Percentiles rank a stretch among this genome's conserved stretches.
Evolutionary conservation across 306 rosid species (phyloP).

Genomic region (Calophaca sinica): DNA sequence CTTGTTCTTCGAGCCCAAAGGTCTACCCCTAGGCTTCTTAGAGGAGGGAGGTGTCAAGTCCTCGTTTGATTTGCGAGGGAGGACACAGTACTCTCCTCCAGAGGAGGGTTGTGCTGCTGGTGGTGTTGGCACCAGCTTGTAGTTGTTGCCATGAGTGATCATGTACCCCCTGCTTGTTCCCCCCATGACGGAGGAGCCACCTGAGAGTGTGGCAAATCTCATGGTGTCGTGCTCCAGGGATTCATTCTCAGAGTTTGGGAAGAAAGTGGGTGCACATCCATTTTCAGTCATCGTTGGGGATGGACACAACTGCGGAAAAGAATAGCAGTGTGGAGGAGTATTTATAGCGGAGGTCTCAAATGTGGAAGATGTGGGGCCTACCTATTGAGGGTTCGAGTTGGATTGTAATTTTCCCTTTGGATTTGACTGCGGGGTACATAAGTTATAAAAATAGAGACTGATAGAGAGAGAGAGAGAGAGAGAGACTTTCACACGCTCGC

Average conservation of each 20-base stretch:
- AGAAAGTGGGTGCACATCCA: neutral
- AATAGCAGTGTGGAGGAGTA: neutral
- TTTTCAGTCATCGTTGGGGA: neutral
- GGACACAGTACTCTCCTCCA: neutral
- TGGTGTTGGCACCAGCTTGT: neutral
- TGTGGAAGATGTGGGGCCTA: too few relatives aligned
- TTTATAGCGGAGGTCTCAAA: too few relatives aligned
- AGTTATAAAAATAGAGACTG: too few relatives aligned
- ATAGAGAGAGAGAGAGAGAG: too few relatives aligned
- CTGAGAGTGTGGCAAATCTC: neutral
- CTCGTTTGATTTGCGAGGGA: neutral
- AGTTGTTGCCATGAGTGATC: neutral
- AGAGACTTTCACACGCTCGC: too few relatives aligned
- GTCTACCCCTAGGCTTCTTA: conserved; percentile 64
- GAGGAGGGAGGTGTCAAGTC: neutral
- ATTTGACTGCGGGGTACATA: too few relatives aligned
- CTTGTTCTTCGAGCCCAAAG: conserved; percentile 73
- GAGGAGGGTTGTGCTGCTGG: neutral
- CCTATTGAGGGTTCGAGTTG: too few relatives aligned
- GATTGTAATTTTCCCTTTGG: too few relatives aligned
- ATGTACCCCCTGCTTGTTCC: neutral
- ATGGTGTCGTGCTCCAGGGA: neutral
- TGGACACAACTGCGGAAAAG: neutral
- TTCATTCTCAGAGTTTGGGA: neutral
- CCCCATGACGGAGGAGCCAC: neutral